Evolutionary conservation across 225 moss, liverwort and hornwort genomes (phyloP).

Genomic region (Antitrichia curtipendula): DNA sequence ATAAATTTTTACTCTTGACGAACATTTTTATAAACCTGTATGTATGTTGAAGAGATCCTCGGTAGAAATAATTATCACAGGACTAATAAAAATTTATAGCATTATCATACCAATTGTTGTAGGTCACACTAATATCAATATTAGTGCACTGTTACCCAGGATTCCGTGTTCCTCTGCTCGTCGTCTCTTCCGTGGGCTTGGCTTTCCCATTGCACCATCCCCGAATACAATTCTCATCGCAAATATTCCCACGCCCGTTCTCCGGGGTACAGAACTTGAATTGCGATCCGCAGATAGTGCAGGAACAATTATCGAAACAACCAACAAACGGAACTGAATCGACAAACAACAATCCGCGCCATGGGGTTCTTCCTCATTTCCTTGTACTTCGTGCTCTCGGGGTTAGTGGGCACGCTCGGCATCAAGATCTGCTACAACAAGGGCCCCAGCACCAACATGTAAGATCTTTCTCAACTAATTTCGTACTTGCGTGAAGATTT

Average conservation of each 20-base stretch:
- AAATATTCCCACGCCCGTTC: neutral
- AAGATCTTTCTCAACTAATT: neutral
- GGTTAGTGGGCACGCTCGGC: conserved; percentile 33
- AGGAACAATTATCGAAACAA: conserved; percentile 29
- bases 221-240: neutral
- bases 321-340: neutral
- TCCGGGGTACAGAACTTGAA: neutral
- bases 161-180: neutral
- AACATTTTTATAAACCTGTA: neutral
- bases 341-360: neutral
- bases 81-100: neutral
- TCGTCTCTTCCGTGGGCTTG: neutral
- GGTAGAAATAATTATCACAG: neutral
- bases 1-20: neutral
- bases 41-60: neutral
- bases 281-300: neutral
- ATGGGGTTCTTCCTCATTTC: conserved; percentile 52
- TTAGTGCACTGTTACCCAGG: neutral
- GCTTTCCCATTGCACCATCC: neutral
- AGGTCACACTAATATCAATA: neutral
- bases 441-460: conserved; percentile 54
- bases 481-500: neutral
- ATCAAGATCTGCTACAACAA: conserved; percentile 50
- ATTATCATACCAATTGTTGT: neutral
- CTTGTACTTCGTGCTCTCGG: conserved; percentile 39